Evolutionary conservation across 1,284 basidiomycete genomes (phyloP).

Genomic region (Ceratobasidium sp.): DNA sequence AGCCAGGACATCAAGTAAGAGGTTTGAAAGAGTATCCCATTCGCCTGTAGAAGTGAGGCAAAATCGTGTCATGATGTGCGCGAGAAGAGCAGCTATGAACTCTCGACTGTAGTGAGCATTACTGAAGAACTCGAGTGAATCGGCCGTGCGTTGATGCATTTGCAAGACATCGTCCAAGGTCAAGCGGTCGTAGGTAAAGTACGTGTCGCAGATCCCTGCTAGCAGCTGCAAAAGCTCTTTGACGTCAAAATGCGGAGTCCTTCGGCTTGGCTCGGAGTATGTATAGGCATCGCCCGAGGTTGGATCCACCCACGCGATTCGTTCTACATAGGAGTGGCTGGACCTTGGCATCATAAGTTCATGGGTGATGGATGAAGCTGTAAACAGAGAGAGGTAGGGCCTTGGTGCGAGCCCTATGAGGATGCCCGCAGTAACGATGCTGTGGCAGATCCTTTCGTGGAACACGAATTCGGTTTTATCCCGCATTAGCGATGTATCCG

Average conservation of each 20-base stretch:
- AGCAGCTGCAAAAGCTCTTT: conserved; percentile 62
- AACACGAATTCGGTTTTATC: conserved; percentile 57
- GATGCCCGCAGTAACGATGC: conserved; percentile 61
- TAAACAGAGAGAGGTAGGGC: conserved; percentile 62
- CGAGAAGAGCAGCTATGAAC: conserved; percentile 64
- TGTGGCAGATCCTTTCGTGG: conserved; percentile 58
- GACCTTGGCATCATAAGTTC: conserved; percentile 56
- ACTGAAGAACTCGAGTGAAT: conserved; percentile 51
- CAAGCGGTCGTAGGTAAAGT: conserved; percentile 62
- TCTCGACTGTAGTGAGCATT: conserved; percentile 63
- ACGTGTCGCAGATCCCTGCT: conserved; percentile 64
- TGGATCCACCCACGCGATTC: conserved; percentile 28
- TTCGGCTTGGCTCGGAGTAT: conserved; percentile 18
- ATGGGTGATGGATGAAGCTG: conserved; percentile 62
- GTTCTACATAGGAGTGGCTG: conserved; percentile 1
- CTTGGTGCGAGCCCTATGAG: conserved; percentile 63
- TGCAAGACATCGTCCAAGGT: conserved; percentile 55
- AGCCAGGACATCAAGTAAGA: neutral
- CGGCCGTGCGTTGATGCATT: conserved; percentile 46
- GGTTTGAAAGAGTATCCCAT: conserved; percentile 52
- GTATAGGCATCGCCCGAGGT: conserved; percentile 52
- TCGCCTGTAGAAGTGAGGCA: conserved; percentile 50
- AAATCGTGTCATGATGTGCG: conserved; percentile 59
- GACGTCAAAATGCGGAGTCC: conserved; percentile 54
- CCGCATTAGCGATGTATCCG: conserved; percentile 60